Evolutionary conservation across 2,329 filamentous ascomycete genomes (phyloP).

Genomic region (Emergomyces orientalis): DNA sequence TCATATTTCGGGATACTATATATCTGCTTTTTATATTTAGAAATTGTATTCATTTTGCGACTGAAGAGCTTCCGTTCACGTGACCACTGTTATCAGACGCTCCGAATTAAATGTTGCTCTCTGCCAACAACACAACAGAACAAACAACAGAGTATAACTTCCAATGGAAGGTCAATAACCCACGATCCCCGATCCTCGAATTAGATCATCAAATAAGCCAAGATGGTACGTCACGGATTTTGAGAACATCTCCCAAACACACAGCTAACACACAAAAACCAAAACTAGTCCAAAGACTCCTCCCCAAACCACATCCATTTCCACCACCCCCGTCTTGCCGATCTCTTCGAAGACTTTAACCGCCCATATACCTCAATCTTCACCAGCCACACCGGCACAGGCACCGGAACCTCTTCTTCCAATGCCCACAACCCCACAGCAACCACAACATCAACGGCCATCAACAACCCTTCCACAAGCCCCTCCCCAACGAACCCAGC

Average conservation of each 20-base stretch:
- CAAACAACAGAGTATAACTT: not conserved
- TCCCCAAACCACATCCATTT: constrained; percentile 42
- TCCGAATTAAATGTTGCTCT: no score
- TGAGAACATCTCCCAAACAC: not conserved
- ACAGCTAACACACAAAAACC: constrained; percentile 7
- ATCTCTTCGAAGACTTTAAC: constrained; percentile 44
- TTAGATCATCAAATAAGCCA: constrained; percentile 1
- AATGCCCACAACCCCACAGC: constrained; percentile 9
- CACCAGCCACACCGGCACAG: constrained; percentile 12
- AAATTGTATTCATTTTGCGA: no score
- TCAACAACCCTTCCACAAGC: constrained; percentile 10
- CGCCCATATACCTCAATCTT: constrained; percentile 34
- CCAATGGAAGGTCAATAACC: not conserved
- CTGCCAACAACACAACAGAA: not conserved
- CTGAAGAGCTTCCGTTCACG: no score
- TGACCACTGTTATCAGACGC: no score
- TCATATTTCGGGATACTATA: not conserved
- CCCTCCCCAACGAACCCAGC: constrained; percentile 16
- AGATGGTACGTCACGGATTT: constrained; percentile 17
- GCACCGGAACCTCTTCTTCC: constrained; percentile 21
- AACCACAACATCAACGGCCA: constrained; percentile 5
- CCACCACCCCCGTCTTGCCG: constrained; percentile 40
- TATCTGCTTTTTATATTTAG: no score
- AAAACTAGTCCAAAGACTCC: constrained; percentile 41
- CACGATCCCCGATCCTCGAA: not conserved